Evolutionary conservation across 2,329 filamentous ascomycete species (phyloP), one percentile per base, ranked within the genome.

Genomic region (Cladosporium sp.): DNA sequence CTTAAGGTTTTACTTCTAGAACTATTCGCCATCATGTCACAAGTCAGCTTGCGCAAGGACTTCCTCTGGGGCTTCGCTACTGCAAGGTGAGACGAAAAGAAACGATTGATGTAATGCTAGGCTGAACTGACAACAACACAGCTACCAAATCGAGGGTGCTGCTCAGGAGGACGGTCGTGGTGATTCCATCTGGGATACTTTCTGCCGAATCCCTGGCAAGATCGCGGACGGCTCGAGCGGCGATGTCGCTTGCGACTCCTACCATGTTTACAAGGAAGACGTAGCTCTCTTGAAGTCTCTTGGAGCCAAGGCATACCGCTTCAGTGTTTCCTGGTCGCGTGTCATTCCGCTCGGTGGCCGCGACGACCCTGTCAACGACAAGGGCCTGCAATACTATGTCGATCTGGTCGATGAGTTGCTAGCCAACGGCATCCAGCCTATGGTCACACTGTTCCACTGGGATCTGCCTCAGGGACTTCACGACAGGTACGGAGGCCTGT

Each of bases 131-230:
- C 60, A 34, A 7, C 52, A 24, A 44, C 64, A 47, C 75, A 95
- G 92, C 76, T 96, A 95, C 82, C 92, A 96, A 78, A 91, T 96
- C 72, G 92, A 96, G 82, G 92, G 92, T 66, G 88, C 88, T 58
- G 83, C 85, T 47, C 82, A 90, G 58, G 86, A 89, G 75, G 92
- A 94, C 76, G 92, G 92, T 70, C 90, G 92, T 70, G 90, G 87
- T 26, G 88, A 91, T 64, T 92, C 90, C 68, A 95, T 96, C 78
- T 96, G 92, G 92, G 92, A 96, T 80, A 89, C 86, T n/a, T 96
- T 96, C 81, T 93, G 90, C 80, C 86, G 86, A 69, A 89, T 87
- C 64, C 88, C 90, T 7, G 91, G 91, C 74, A 96, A 95, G 80
- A 93, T 95, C 73, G 91, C 92, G 65, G 90, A 92, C 73, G 89